A percentile compares a stretch with the other conserved stretches of the same genome.
Evolutionary conservation across 208 protist genomes (phyloP).

Genomic region (Herpetomonas samuelpessoai): DNA sequence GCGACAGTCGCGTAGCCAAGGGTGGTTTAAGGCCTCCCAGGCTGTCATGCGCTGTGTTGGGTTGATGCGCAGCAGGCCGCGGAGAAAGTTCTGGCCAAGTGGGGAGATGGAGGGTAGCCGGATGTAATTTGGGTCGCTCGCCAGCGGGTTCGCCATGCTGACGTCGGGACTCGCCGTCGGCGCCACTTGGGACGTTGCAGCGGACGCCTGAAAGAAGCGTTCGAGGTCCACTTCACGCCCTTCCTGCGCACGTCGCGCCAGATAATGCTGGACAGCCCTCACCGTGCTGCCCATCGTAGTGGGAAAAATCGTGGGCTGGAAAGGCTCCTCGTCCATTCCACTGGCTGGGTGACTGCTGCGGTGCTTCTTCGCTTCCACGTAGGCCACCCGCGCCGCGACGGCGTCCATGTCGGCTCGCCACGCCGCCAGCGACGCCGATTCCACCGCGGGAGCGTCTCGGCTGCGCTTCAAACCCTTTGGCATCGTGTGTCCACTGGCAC

Average conservation of each 20-base stretch:
- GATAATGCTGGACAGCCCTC: conserved; percentile 16
- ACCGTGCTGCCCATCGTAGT: conserved; percentile 16
- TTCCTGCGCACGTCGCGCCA: conserved; percentile 7
- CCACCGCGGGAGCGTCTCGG: background rate
- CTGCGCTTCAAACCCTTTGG: background rate
- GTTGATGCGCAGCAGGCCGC: conserved; percentile 9
- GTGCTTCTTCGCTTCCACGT: conserved; percentile 5
- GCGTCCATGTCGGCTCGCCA: conserved; percentile 19
- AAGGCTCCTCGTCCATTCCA: background rate
- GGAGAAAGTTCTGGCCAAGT: conserved; percentile 32
- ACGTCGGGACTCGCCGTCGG: background rate
- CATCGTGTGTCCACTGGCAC: no score
- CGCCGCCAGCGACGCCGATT: conserved; percentile 3
- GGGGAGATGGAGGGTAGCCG: conserved; percentile 25
- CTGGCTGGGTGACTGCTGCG: background rate
- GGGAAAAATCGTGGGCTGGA: conserved; percentile 12
- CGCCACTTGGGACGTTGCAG: background rate
- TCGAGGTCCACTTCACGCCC: conserved; percentile 26
- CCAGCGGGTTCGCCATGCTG: background rate
- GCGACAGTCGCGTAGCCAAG: conserved; percentile 34
- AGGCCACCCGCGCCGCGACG: conserved; percentile 9
- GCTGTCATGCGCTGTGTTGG: conserved; percentile 13
- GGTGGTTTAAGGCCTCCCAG: conserved; percentile 17
- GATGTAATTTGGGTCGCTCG: background rate
- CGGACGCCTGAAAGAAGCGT: conserved; percentile 22